Conservation (phyloP, 495 filamentous ascomycete genomes). For the Melanomma pulvis-pyrius region DNA sequence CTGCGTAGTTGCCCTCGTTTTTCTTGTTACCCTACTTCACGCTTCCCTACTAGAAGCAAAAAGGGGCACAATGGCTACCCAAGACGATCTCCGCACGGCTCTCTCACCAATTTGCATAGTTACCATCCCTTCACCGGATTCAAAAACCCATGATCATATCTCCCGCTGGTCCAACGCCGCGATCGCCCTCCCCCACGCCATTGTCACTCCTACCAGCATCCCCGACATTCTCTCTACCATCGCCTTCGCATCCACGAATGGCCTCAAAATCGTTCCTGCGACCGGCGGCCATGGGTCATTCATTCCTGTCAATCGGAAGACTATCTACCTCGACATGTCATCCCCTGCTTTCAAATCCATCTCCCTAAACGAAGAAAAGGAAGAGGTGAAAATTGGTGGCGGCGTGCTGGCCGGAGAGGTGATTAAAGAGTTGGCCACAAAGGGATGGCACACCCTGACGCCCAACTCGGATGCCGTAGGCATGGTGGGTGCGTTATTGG, state of each 20-base stretch:
- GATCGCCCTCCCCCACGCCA: slow-evolving; percentile 10
- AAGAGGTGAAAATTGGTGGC: slow-evolving; percentile 13
- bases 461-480: slow-evolving; percentile 24
- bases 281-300: slow-evolving; percentile 17
- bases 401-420: slow-evolving; percentile 9
- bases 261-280: slow-evolving; percentile 16
- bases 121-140: slow-evolving; percentile 2
- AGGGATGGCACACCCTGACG: slow-evolving; percentile 18
- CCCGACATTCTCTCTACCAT: slow-evolving; percentile 18
- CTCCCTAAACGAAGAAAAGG: slow-evolving; percentile 8
- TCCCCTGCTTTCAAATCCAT: slow-evolving; percentile 9
- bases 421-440: background rate
- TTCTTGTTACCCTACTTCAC: background rate
- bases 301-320: slow-evolving; percentile 20
- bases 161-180: slow-evolving; percentile 19
- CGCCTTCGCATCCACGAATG: slow-evolving; percentile 5
- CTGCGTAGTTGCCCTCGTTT: background rate
- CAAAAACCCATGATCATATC: slow-evolving; percentile 3
- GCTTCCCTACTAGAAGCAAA: background rate
- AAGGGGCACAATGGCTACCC: background rate
- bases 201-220: slow-evolving; percentile 10
- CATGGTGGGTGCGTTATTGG: slow-evolving; percentile 21
- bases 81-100: background rate
- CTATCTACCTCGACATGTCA: slow-evolving; percentile 24
- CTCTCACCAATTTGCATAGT: slow-evolving; percentile 14